Evolutionary conservation across 768 basidiomycete genomes (phyloP), one percentile per base, ranked within the genome.

Genomic region (Collybiopsis luxurians): DNA sequence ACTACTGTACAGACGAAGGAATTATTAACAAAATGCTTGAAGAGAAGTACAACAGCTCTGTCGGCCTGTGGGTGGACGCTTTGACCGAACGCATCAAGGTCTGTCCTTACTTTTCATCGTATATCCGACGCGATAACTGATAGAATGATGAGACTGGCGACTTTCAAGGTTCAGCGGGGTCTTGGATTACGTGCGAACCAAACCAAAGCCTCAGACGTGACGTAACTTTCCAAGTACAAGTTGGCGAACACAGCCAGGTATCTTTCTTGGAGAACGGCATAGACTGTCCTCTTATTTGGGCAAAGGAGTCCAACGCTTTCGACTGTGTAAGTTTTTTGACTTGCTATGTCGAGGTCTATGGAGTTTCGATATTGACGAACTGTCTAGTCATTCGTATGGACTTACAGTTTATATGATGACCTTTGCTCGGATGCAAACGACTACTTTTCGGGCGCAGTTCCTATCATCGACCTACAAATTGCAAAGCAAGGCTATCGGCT

Each of bases 401-500:
- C 47, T 45, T 79, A 72, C 59, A 64, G 67, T 1, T 66, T 63
- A 24, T 73, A 74, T 13, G 56, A 73, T 42, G 79, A 81, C 61
- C 68, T 81, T 19, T 81, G 79, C 68, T 73, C 75, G 40, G 68
- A 75, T 60, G 73, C 67, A 53, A 68, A 64, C 2, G 50, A 61
- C n/a, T n/a, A n/a, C n/a, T n/a, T n/a, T n/a, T n/a, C n/a, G n/a
- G 21, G 70, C 73, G 15, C 66, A 74, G 27, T n/a, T n/a, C 73
- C 73, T 11, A 67, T 74, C 27, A 77, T 79, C 51, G 76, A 80
- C 60, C 56, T 66, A 2, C 79, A 80, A 57, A 71, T 80, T 19
- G 78, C 78, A 7, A 78, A 77, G 60, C 73, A 74, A 61, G 79
- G 78, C 4, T 78, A 73, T 60, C 77, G 78, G 23, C 67, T 80